Evolutionary conservation across 805 yeast genomes (phyloP).

Genomic region (Kregervanrija fluxuum): DNA sequence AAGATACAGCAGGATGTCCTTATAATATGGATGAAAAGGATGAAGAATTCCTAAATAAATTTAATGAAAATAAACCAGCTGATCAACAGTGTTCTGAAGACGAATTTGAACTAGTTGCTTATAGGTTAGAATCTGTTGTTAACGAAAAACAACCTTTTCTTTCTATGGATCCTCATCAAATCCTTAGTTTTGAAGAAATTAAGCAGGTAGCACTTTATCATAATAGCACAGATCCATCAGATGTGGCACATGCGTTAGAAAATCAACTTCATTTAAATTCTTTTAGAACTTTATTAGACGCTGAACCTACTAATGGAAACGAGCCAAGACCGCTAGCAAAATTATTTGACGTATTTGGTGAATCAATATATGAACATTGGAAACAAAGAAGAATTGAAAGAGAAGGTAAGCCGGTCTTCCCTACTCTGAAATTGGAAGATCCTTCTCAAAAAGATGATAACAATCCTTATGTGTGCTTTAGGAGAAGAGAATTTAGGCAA

Average conservation of each 20-base stretch:
- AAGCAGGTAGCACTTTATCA: slow-evolving; percentile 40
- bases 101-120: slow-evolving; percentile 77
- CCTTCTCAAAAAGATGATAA: slow-evolving; percentile 75
- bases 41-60: slow-evolving; percentile 50
- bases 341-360: slow-evolving; percentile 56
- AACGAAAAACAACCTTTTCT: slow-evolving; percentile 83
- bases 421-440: slow-evolving; percentile 77
- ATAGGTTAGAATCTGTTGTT: slow-evolving; percentile 66
- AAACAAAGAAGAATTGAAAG: slow-evolving; percentile 61
- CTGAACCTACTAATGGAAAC: slow-evolving; percentile 30
- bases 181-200: slow-evolving; percentile 64
- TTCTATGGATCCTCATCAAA: slow-evolving; percentile 74
- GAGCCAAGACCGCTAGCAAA: slow-evolving; percentile 38
- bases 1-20: slow-evolving; percentile 80
- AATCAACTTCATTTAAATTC: slow-evolving; percentile 48
- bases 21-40: slow-evolving; percentile 90
- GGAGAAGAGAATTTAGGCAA: slow-evolving; percentile 91
- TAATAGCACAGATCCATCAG: slow-evolving; percentile 43
- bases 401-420: slow-evolving; percentile 64
- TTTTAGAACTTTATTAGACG: slow-evolving; percentile 55
- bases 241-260: slow-evolving; percentile 50
- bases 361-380: slow-evolving; percentile 74
- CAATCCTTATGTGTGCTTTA: slow-evolving; percentile 92
- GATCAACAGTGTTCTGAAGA: slow-evolving; percentile 51
- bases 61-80: slow-evolving; percentile 31